These are phyloP conservation scores for Microstegium vimineum DNA, from an alignment of 176 grass and related monocot species.

Conservation along the genomic window DNA sequence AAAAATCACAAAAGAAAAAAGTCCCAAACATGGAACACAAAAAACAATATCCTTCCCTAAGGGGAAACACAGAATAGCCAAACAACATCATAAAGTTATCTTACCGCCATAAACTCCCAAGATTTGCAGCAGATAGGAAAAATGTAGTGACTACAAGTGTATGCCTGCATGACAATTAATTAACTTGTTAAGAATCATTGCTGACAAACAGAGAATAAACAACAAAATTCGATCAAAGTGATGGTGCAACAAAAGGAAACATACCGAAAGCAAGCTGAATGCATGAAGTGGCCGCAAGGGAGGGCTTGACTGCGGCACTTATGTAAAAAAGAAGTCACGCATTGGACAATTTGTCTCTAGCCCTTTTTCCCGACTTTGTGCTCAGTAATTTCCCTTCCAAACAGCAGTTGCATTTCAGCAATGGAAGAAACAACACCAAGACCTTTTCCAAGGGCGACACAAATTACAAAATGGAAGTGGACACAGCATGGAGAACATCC, in stretches of 20 bases:
- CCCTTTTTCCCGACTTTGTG: constrained; percentile 95
- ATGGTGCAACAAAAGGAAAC: constrained; percentile 7
- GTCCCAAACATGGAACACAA: constrained; percentile 1
- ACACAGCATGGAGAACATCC: constrained; percentile 61
- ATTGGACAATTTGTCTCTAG: constrained; percentile 99
- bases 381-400: constrained; percentile 86
- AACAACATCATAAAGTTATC: background rate
- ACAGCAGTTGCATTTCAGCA: constrained; percentile 99
- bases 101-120: constrained; percentile 94
- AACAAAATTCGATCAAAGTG: constrained; percentile 18
- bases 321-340: constrained; percentile 97
- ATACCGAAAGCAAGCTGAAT: constrained; percentile 99
- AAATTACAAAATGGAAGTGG: constrained; percentile 97
- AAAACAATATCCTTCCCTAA: constrained; percentile 6
- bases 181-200: constrained; percentile 16
- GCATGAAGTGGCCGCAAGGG: constrained; percentile 98
- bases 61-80: constrained; percentile 5
- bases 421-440: constrained; percentile 95
- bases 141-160: constrained; percentile 97
- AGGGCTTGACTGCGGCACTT: constrained; percentile 83
- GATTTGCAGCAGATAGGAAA: constrained; percentile 99
- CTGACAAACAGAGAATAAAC: background rate
- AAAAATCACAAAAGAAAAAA: background rate
- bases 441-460: constrained; percentile 92
- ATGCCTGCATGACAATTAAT: constrained; percentile 56